phyloP scores from a whole-genome alignment of 345 rosid genomes.

The Dimocarpus longan region DNA sequence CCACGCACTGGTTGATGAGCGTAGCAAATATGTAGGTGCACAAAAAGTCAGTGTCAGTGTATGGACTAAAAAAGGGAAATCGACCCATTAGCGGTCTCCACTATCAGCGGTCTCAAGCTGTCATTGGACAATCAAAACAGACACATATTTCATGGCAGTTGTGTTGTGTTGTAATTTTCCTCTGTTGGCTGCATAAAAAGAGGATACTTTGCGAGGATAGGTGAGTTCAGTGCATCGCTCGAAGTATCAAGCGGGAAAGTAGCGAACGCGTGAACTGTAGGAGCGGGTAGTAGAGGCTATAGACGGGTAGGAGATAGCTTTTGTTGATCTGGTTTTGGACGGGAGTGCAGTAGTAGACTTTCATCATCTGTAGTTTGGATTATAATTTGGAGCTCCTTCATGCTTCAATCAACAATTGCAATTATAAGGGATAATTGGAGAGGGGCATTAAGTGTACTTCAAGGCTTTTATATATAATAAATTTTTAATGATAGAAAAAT shows the following conservation, averaged over 20 bases:
- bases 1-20: no score
- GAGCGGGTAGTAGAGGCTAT: background rate
- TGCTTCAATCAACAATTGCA: background rate
- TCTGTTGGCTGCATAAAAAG: background rate
- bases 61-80: no score
- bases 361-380: background rate
- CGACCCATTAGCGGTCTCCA: no score
- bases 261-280: background rate
- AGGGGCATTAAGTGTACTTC: slow-evolving; percentile 24
- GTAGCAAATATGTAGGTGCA: no score
- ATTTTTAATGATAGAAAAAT: background rate
- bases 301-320: background rate
- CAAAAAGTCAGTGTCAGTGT: no score
- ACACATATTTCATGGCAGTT: background rate
- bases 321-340: background rate
- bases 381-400: background rate
- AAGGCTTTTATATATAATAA: background rate
- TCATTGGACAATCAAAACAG: background rate
- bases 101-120: no score
- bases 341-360: background rate
- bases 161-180: background rate
- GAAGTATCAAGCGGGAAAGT: background rate
- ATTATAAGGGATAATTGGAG: background rate
- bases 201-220: background rate
- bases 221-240: background rate